Conservation (phyloP, 139 green algal genomes). For the Micromonas commoda region DNA sequence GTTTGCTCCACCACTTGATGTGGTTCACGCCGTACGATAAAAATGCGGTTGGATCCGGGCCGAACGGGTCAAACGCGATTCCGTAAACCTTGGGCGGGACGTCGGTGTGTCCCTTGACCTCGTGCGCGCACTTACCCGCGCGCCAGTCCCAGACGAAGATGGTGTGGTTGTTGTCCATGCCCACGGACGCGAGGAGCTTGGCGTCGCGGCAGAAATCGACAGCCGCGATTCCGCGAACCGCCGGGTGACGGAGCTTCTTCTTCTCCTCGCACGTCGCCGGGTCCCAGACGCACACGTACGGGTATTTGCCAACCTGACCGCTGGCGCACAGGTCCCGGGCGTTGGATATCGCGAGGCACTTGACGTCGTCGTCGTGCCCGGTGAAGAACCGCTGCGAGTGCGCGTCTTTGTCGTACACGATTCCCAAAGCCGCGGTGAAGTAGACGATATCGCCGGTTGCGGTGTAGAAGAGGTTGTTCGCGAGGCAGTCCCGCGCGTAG, state of each 20-base stretch:
- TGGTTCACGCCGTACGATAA: constrained; percentile 58
- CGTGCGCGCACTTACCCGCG: neutral
- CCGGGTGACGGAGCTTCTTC: neutral
- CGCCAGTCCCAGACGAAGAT: constrained; percentile 26
- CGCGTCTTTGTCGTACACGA: constrained; percentile 52
- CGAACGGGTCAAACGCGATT: constrained; percentile 13
- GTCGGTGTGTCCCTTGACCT: neutral
- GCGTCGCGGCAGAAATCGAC: constrained; percentile 1
- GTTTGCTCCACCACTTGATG: constrained; percentile 43
- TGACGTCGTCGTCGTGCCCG: constrained; percentile 57
- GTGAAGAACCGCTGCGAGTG: constrained; percentile 56
- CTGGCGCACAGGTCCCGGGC: constrained; percentile 2
- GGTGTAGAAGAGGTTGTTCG: constrained; percentile 1
- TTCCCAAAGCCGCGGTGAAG: constrained; percentile 41
- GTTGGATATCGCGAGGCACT: constrained; percentile 40
- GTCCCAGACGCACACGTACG: constrained; percentile 27
- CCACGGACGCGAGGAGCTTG: neutral
- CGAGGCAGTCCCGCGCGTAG: constrained; percentile 34
- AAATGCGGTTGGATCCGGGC: constrained; percentile 41
- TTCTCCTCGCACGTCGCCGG: neutral
- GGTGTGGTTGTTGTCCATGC: constrained; percentile 31
- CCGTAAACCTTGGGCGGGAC: neutral
- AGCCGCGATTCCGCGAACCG: constrained; percentile 11
- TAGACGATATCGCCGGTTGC: neutral
- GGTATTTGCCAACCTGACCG: constrained; percentile 14